Evolutionary conservation across 257 asterid genomes (phyloP), one percentile per base, ranked within the genome.

Genomic region (Vinca minor): DNA sequence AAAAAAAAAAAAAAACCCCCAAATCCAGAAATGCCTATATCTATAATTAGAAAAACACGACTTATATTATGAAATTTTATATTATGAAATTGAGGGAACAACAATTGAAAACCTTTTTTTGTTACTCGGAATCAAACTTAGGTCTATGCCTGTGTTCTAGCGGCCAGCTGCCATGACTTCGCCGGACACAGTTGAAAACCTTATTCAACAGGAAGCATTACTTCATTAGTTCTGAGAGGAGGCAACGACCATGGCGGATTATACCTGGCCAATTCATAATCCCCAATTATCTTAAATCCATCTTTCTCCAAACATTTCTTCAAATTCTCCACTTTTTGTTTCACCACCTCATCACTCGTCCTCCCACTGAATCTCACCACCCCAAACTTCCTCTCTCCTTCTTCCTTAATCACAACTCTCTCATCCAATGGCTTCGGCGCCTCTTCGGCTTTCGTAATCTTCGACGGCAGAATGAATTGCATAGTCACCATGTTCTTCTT

Each of bases 201-300:
- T 41, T 14, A 88, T 69, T 85, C 95, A 23, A 92, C 77, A 26
- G 96, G 98, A 64, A 92, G 72, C 87, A 89, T 79, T 32, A 92
- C 85, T 71, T 92, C 96, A 71, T 92, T 92, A 3, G 89, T 85
- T 77, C 95, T 74, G 18, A 81, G 69, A 66, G 88, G 85, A 71
- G 96, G 96, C 77, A 89, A 68, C 20, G 93, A 85, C 90, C 90
- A 89, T 32, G 98, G 95, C 58, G 98, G 98, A 73, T 92, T 92
- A 65, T 82, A 92, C 88, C 98, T 84, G 53, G 87, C 96, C 81
- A 92, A 75, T 66, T 85, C 89, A 70, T 63, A 83, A 8, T 87
- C 96, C 54, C 96, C 96, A 4, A 47, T 69, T 62, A 76, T 78
- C 70, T 77, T 77, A 13, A 59, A 74, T 77, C 96, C 98, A 76